These are phyloP conservation scores for Penicillium glabrum DNA, from an alignment of 2,329 filamentous ascomycete genomes.

Conservation along the genomic window DNA sequence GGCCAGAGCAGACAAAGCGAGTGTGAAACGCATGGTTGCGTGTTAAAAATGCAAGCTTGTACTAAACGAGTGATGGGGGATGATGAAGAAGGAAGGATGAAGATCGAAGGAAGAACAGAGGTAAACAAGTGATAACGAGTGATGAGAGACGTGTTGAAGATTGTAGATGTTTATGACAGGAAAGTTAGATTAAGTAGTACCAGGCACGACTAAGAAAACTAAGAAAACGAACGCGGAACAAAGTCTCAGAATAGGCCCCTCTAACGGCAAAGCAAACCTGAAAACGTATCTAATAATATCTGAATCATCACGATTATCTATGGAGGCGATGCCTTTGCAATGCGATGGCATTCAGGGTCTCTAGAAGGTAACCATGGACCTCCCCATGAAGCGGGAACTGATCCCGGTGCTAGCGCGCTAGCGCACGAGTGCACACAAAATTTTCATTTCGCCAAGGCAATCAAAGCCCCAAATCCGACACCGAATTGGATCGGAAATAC, in stretches of 20 bases:
- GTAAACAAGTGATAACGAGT: background rate
- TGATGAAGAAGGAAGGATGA: background rate
- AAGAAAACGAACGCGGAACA: background rate
- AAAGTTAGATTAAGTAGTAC: background rate
- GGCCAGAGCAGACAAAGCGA: constrained; percentile 20
- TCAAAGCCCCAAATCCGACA: background rate
- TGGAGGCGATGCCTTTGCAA: background rate
- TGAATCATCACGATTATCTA: constrained; percentile 1
- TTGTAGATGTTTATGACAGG: background rate
- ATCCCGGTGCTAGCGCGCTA: background rate
- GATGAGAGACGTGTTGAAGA: background rate
- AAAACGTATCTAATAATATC: constrained; percentile 14
- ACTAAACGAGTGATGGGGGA: constrained; percentile 1
- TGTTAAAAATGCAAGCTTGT: background rate
- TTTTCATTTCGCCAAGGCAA: constrained; percentile 1
- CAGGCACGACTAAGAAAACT: background rate
- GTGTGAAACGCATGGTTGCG: constrained; percentile 29
- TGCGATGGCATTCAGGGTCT: background rate
- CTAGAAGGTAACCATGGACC: background rate
- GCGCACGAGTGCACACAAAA: background rate
- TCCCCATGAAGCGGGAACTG: background rate
- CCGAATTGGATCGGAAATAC: background rate
- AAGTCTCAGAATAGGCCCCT: background rate
- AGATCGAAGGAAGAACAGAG: background rate
- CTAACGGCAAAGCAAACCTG: background rate